A percentile compares a stretch with the other conserved stretches of the same genome.
phyloP scores from a whole-genome alignment of 371 early-diverging fungal species.

The Chytridiales sp. region DNA sequence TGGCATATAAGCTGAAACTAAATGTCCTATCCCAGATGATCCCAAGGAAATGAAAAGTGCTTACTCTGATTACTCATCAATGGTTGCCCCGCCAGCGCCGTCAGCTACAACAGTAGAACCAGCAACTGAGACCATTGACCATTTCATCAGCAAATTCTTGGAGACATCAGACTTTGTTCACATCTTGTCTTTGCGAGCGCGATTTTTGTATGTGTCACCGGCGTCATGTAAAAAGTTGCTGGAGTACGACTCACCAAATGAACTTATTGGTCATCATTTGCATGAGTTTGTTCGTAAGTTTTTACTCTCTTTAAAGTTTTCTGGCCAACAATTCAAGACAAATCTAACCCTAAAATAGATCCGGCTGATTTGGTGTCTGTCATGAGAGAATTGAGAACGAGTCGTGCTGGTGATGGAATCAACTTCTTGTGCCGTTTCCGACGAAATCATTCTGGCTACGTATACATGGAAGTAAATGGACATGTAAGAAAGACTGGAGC shows the following conservation, averaged over 20 bases:
- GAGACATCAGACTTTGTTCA: constrained; percentile 53
- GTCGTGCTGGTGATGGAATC: constrained; percentile 42
- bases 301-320: neutral
- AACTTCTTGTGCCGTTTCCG: constrained; percentile 59
- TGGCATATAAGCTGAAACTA: no score
- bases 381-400: constrained; percentile 54
- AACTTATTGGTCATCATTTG: constrained; percentile 57
- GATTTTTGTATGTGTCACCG: constrained; percentile 60
- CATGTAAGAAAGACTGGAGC: constrained; percentile 32
- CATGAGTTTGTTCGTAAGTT: constrained; percentile 54
- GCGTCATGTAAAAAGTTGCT: constrained; percentile 38
- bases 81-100: neutral
- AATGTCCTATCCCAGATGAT: no score
- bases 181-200: constrained; percentile 62
- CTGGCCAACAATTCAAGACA: neutral
- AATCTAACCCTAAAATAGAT: constrained; percentile 19
- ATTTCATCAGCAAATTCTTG: constrained; percentile 24
- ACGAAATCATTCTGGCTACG: constrained; percentile 54
- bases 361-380: constrained; percentile 62
- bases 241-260: constrained; percentile 47
- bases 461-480: constrained; percentile 64
- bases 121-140: constrained; percentile 6
- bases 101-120: neutral
- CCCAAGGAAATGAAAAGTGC: constrained; percentile 10
- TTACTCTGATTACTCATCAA: neutral